A percentile compares a stretch with the other conserved stretches of the same genome.
phyloP scores from a whole-genome alignment of 768 basidiomycete genomes.

The Tephrocybe sp. region DNA sequence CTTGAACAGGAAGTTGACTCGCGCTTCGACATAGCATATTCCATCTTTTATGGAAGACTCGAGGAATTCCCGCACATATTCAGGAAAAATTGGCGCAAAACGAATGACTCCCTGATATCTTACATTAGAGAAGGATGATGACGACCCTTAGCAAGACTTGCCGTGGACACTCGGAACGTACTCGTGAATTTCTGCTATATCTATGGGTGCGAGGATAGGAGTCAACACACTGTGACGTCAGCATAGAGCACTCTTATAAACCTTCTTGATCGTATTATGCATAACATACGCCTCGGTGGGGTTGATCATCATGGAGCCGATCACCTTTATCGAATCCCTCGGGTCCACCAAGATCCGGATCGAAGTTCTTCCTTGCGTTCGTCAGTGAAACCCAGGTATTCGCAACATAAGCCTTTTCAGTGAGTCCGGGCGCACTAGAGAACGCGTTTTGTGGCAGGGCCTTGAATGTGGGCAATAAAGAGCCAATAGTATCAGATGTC shows the following conservation, averaged over 20 bases:
- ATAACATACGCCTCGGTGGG: constrained; percentile 72
- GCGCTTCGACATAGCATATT: constrained; percentile 67
- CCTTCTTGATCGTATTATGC: constrained; percentile 70
- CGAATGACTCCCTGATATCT: constrained; percentile 38
- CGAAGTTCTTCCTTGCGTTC: constrained; percentile 54
- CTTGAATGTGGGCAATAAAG: constrained; percentile 51
- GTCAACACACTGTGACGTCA: neutral
- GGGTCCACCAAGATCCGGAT: constrained; percentile 51
- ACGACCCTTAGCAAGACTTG: constrained; percentile 26
- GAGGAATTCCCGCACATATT: constrained; percentile 66
- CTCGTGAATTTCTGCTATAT: constrained; percentile 76
- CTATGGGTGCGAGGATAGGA: constrained; percentile 30
- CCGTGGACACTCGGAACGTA: constrained; percentile 49
- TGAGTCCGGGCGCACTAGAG: constrained; percentile 34
- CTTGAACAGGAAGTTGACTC: constrained; percentile 65
- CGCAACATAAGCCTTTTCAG: constrained; percentile 41
- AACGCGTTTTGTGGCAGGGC: constrained; percentile 40
- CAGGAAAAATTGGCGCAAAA: constrained; percentile 57
- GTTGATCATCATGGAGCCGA: constrained; percentile 61
- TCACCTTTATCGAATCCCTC: constrained; percentile 66
- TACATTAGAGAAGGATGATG: neutral
- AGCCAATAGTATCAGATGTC: constrained; percentile 37
- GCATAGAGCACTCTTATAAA: constrained; percentile 16
- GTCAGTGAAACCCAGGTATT: constrained; percentile 55
- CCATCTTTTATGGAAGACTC: constrained; percentile 65